Percentiles rank a stretch among this genome's conserved stretches.
phyloP scores from a whole-genome alignment of 306 rosid species.

The Albizia julibrissin region DNA sequence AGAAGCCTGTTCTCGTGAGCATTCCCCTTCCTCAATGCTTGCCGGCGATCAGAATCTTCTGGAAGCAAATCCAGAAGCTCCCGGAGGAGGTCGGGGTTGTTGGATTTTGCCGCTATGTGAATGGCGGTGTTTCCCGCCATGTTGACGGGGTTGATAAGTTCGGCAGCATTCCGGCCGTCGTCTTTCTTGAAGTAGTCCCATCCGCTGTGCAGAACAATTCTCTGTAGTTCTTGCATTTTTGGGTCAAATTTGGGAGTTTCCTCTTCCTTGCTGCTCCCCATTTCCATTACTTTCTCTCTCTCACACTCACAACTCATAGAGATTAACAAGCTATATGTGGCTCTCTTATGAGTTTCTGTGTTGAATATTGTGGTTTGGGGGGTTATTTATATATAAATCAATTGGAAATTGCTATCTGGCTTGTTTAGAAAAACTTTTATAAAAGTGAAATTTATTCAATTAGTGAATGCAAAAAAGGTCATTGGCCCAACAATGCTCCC shows the following conservation, averaged over 20 bases:
- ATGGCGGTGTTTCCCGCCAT: background rate
- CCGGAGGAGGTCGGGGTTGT: background rate
- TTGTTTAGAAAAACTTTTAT: no score
- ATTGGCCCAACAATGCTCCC: no score
- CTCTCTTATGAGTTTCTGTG: no score
- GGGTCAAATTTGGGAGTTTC: background rate
- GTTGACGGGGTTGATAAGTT: constrained; percentile 5
- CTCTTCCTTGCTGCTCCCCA: background rate
- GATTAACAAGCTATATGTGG: no score
- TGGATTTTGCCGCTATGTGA: background rate
- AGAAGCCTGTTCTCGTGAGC: background rate
- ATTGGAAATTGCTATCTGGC: no score
- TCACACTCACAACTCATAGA: no score
- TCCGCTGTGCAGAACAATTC: background rate
- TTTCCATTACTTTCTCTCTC: no score
- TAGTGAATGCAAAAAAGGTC: no score
- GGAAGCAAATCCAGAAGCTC: constrained; percentile 15
- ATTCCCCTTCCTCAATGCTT: background rate
- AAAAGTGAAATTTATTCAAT: no score
- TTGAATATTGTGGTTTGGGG: no score
- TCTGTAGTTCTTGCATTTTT: background rate
- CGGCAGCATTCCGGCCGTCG: background rate
- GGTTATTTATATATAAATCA: no score
- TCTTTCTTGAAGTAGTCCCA: constrained; percentile 13
- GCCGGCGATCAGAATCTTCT: background rate